Conservation (phyloP, 2,329 filamentous ascomycete genomes). For the Elsinoe batatas region DNA sequence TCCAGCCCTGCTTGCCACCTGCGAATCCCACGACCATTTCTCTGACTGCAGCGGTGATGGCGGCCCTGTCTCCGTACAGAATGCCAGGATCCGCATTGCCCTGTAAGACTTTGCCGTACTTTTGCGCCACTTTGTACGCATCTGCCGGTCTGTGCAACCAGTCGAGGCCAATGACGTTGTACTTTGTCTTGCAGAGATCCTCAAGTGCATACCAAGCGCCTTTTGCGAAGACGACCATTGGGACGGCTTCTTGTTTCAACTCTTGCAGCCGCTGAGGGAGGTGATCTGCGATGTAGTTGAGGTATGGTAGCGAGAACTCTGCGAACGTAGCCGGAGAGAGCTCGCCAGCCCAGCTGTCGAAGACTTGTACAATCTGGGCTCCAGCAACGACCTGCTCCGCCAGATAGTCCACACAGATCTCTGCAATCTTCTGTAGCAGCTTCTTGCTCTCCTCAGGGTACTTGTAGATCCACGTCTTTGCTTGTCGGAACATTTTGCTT, state of each 20-base stretch:
- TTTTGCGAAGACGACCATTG: constrained; percentile 98
- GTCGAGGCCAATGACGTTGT: constrained; percentile 88
- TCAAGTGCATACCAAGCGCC: constrained; percentile 94
- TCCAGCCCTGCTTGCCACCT: constrained; percentile 83
- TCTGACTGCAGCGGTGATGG: constrained; percentile 74
- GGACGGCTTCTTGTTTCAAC: constrained; percentile 67
- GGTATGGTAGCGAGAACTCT: constrained; percentile 75
- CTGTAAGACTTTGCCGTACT: constrained; percentile 70
- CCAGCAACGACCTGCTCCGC: constrained; percentile 87
- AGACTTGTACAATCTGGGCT: constrained; percentile 85
- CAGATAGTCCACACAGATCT: constrained; percentile 89
- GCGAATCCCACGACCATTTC: constrained; percentile 80
- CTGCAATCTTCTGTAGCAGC: constrained; percentile 80
- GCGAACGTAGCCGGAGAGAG: constrained; percentile 76
- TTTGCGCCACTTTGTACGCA: constrained; percentile 63
- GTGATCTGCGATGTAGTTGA: constrained; percentile 71
- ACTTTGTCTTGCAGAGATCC: constrained; percentile 75
- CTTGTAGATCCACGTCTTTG: constrained; percentile 94
- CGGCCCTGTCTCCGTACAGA: constrained; percentile 71
- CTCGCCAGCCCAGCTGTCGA: constrained; percentile 97
- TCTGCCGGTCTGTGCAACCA: constrained; percentile 87
- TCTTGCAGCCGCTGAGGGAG: constrained; percentile 65
- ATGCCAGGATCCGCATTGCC: constrained; percentile 94
- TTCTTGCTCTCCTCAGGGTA: constrained; percentile 71
- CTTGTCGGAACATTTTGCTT: constrained; percentile 86